These are phyloP conservation scores for Sporothrix pseudoabietina DNA, from an alignment of 2,329 filamentous ascomycete species.

Conservation along the genomic window DNA sequence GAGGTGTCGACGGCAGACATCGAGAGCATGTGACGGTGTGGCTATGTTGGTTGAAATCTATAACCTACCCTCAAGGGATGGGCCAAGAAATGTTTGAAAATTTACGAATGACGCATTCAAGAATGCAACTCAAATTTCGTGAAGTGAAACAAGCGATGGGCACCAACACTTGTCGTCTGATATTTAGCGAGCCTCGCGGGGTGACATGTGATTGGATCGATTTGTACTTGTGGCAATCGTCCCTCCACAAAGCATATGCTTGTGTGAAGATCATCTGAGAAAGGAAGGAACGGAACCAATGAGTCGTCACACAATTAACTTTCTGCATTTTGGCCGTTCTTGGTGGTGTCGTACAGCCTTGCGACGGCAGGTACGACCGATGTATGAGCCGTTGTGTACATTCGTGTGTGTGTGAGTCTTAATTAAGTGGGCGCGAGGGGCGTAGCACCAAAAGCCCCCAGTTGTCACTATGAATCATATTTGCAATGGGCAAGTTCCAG, in stretches of 20 bases:
- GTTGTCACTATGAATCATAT: slow-evolving; percentile 23
- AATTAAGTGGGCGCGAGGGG: neutral
- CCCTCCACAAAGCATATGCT: neutral
- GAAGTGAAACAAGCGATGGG: neutral
- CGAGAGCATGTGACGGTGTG: neutral
- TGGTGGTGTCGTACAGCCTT: neutral
- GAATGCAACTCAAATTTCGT: neutral
- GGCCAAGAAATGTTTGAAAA: neutral
- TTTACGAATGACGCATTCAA: neutral
- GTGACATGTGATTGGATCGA: neutral
- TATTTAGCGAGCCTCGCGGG: neutral
- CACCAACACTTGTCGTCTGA: neutral
- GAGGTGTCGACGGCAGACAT: neutral
- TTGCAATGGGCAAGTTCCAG: neutral
- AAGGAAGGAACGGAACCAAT: neutral
- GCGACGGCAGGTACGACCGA: neutral
- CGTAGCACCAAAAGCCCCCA: neutral
- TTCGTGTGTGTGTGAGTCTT: slow-evolving; percentile 5
- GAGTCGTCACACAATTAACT: neutral
- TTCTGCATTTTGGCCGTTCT: neutral
- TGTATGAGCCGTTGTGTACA: neutral
- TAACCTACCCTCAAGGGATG: neutral
- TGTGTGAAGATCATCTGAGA: neutral
- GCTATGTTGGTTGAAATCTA: neutral
- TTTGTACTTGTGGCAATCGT: neutral